Evolutionary conservation across 2,329 filamentous ascomycete species (phyloP).

Genomic region (Neurospora sp.): DNA sequence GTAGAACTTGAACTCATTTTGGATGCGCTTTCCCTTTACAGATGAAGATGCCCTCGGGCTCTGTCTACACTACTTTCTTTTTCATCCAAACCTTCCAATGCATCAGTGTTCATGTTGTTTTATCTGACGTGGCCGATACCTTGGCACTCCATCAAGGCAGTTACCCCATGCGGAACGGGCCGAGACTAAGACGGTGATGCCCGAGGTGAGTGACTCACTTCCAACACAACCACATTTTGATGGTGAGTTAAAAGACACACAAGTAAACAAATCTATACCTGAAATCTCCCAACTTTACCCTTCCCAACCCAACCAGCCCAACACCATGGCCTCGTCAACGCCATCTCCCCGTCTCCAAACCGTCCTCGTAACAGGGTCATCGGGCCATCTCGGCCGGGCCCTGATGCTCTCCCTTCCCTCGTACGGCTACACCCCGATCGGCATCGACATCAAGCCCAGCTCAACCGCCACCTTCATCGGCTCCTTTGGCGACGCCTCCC

Average conservation of each 20-base stretch:
- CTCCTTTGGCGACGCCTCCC: constrained; percentile 26
- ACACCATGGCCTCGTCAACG: no score
- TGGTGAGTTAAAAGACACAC: not conserved
- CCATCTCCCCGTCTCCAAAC: not conserved
- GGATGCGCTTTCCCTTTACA: not conserved
- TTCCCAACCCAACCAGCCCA: not conserved
- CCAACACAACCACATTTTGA: not conserved
- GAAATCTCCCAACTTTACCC: no score
- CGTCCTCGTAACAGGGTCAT: constrained; percentile 36
- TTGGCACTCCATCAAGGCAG: not conserved
- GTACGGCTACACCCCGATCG: constrained; percentile 30
- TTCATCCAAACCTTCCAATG: no score
- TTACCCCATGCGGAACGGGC: not conserved
- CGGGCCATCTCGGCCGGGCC: constrained; percentile 36
- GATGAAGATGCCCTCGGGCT: not conserved
- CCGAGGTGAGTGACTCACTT: not conserved
- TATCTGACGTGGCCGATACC: not conserved
- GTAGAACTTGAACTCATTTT: not conserved
- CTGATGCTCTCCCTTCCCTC: constrained; percentile 33
- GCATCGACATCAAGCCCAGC: constrained; percentile 33
- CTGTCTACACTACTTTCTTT: not conserved
- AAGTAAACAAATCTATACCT: not conserved
- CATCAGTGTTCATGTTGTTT: not conserved
- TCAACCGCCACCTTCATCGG: constrained; percentile 27
- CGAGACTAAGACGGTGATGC: not conserved